Conservation (phyloP, 805 yeast genomes). For the Starmerella bombi region DNA sequence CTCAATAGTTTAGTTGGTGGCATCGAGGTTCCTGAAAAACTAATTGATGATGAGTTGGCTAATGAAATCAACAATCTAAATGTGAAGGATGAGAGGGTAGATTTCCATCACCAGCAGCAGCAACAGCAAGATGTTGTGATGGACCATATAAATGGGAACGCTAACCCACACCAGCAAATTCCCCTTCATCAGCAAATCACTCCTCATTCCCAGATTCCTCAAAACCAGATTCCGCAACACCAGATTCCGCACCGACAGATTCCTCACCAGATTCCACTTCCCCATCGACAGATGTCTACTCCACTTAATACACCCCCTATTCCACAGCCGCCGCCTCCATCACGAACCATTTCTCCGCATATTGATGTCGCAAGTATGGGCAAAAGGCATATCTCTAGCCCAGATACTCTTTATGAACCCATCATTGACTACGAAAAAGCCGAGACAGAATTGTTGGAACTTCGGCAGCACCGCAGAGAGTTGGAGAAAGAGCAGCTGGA, state of each 20-base stretch:
- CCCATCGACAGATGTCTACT: too few relatives aligned
- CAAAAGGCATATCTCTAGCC: slow-evolving; percentile 2
- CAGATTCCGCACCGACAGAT: background rate
- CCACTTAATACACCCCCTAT: too few relatives aligned
- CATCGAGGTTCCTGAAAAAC: slow-evolving; percentile 29
- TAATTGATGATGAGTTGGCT: slow-evolving; percentile 19
- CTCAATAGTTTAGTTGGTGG: slow-evolving; percentile 31
- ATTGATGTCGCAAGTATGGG: too few relatives aligned
- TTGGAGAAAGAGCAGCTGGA: slow-evolving; percentile 27
- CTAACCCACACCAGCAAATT: background rate
- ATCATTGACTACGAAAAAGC: slow-evolving; percentile 12
- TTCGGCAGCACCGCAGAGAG: slow-evolving; percentile 23
- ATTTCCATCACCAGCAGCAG: background rate
- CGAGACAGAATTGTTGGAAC: slow-evolving; percentile 22
- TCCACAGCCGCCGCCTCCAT: background rate
- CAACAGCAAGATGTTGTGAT: background rate
- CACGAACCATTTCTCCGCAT: background rate
- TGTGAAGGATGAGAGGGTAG: background rate
- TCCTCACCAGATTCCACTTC: too few relatives aligned
- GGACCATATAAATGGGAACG: background rate
- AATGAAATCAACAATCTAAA: background rate
- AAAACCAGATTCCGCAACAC: background rate
- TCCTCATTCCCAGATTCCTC: background rate
- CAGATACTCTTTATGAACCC: slow-evolving; percentile 4
- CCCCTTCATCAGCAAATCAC: too few relatives aligned